phyloP scores from a whole-genome alignment of 2,329 filamentous ascomycete genomes.

The Talaromyces atroroseus region DNA sequence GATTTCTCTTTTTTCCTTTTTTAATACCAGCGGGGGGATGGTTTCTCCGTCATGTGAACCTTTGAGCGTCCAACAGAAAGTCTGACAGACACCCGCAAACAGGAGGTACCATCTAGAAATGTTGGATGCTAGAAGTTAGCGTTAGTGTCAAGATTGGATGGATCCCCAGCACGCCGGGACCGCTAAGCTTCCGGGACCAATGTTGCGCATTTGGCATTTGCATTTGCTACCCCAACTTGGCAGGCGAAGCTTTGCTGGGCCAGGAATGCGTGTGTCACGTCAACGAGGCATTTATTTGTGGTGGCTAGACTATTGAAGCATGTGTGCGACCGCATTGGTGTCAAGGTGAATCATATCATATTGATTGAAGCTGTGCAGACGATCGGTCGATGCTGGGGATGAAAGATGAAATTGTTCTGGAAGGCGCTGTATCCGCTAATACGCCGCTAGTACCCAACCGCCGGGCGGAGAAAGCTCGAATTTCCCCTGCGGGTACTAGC shows the following conservation, averaged over 20 bases:
- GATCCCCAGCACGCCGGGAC: conserved; percentile 25
- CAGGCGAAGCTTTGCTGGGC: too few species aligned
- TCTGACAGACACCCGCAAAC: background rate
- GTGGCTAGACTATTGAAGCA: too few species aligned
- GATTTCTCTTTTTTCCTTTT: background rate
- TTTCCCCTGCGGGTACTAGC: background rate
- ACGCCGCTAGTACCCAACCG: background rate
- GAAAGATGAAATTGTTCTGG: background rate
- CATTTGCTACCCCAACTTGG: too few species aligned
- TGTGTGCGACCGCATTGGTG: too few species aligned
- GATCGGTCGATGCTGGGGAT: too few species aligned
- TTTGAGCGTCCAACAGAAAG: background rate
- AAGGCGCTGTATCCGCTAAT: background rate
- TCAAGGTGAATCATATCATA: too few species aligned
- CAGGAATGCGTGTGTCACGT: too few species aligned
- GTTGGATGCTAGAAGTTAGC: too few species aligned
- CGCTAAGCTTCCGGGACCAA: background rate
- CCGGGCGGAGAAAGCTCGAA: background rate
- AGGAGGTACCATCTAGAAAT: too few species aligned
- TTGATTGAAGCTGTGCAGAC: too few species aligned
- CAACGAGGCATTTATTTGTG: too few species aligned
- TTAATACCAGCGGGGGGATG: background rate
- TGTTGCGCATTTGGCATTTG: too few species aligned
- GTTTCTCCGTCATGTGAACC: background rate
- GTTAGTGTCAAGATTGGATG: conserved; percentile 26